Evolutionary conservation across 2,329 filamentous ascomycete genomes (phyloP).

Genomic region (Hymenoscyphus fructigenus): DNA sequence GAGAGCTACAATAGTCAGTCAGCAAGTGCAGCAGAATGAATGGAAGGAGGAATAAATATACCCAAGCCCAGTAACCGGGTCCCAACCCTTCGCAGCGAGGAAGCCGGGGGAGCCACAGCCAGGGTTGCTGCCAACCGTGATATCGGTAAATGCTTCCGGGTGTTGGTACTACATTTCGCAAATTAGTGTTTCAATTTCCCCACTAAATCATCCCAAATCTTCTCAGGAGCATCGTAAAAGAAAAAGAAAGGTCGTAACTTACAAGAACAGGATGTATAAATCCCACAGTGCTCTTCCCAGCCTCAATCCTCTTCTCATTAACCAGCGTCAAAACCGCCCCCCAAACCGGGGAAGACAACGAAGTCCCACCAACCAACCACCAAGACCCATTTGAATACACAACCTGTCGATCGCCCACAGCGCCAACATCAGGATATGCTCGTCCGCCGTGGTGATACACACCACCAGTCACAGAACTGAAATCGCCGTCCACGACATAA

Average conservation of each 20-base stretch:
- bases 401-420: slow-evolving; percentile 45
- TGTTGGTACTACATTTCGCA: slow-evolving; percentile 24
- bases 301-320: slow-evolving; percentile 40
- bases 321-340: slow-evolving; percentile 45
- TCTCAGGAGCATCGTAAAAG: too few relatives aligned
- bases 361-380: slow-evolving; percentile 49
- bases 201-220: background rate
- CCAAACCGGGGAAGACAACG: slow-evolving; percentile 43
- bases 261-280: slow-evolving; percentile 40
- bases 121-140: slow-evolving; percentile 35
- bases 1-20: background rate
- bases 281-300: slow-evolving; percentile 38
- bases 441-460: slow-evolving; percentile 38
- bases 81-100: slow-evolving; percentile 35
- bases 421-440: slow-evolving; percentile 48
- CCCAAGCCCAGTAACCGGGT: slow-evolving; percentile 38
- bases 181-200: background rate
- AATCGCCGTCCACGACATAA: slow-evolving; percentile 18
- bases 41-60: background rate
- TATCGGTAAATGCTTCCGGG: slow-evolving; percentile 35
- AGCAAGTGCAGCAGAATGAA: background rate
- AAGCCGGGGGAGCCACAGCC: slow-evolving; percentile 38
- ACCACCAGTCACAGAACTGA: background rate
- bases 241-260: background rate
- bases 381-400: slow-evolving; percentile 46